Base-by-base conservation (phyloP, 192 early-diverging fungal species). In the Backusella psychrophila region DNA sequence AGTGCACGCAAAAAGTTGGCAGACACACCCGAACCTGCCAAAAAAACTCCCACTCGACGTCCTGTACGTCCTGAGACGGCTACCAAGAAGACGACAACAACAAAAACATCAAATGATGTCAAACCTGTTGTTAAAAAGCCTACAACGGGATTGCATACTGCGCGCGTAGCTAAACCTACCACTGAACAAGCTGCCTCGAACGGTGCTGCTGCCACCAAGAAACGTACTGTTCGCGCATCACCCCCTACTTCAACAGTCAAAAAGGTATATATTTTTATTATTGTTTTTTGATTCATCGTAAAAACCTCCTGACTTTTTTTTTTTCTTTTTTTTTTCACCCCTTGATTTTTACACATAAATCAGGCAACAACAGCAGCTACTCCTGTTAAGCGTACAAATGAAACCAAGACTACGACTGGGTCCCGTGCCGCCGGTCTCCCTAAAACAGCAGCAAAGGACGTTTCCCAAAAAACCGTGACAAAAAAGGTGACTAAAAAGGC, bases 1-100 rank as follows among this genome's bases (percentile, higher is more conserved):
- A 76, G 75, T 70, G 75, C 75, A 42, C 41, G 75, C 6, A 69
- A 66, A 2, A 66, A 69, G 26, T 11, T 49, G 15, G 65, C n/a
- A 14, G 63, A 41, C 23, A 39, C 72, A 38, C 11, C 14, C 2
- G 34, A 56, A 23, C 21, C 72, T 59, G 23, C 31, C 26, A 71
- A 44, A 52, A 53, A 53, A 29, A 73, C 46, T 29, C 17, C 53
- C 41, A 46, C 46, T 49, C 15, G 11, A 8, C 44, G 70, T 52
- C 9, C 70, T 29, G 36, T 42, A n/a, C 42, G 35, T 69, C 7
- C 52, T 23, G 35, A 19, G 35, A 34, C 29, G 1, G 21, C 52
- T 59, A 59, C 33, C 52, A 73, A 73, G 42, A 63, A 59, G 12
- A 41, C 36, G 6, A 66, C 31, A 8, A 56, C 56, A n/a, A 35